Evolutionary conservation across 345 rosid species (phyloP), one percentile per base, ranked within the genome.

Genomic region (Gossypium herbaceum): DNA sequence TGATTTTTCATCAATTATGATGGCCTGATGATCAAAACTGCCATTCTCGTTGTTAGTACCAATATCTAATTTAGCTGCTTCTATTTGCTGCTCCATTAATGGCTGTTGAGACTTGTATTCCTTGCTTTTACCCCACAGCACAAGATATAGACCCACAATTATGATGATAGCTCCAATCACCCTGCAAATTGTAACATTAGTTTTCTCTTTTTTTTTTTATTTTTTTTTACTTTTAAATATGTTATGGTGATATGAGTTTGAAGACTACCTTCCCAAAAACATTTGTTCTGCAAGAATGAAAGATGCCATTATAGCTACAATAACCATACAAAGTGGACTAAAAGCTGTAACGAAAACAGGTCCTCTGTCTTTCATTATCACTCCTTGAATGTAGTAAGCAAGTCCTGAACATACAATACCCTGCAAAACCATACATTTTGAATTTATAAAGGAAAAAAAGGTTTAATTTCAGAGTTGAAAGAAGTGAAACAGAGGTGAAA

Each of bases 331-430:
- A 0, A 95, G 77, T 7, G 98, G 98, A 79, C 74, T 87, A 12
- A 93, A 93, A 57, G 99, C 98, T 20, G 94, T 84, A 11, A 95
- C 94, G 69, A 92, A 95, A 45, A 95, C 99, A 0, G 99, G 98
- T 12, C 98, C 98, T 81, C 90, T 87, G 4, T 88, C 91, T 74
- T 86, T 85, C 97, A 90, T 93, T 61, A 91, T 82, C 48, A 88
- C 48, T 50, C 94, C 99, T 82, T 89, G 91, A 20, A 90, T 73
- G 84, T 91, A 93, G 72, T 91, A 94, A 72, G 92, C 84, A 22
- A 92, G 70, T 63, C 97, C 97, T 0, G 98, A 86, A 67, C 97
- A 89, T 44, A 92, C 71, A 57, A 92, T 72, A 3, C 98, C 98
- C 97, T 94, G 89, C 83, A 84, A 75, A 58, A 25, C 17, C 64